phyloP scores from a whole-genome alignment of 176 grass and related monocot genomes.

The Oropetium thomaeum region DNA sequence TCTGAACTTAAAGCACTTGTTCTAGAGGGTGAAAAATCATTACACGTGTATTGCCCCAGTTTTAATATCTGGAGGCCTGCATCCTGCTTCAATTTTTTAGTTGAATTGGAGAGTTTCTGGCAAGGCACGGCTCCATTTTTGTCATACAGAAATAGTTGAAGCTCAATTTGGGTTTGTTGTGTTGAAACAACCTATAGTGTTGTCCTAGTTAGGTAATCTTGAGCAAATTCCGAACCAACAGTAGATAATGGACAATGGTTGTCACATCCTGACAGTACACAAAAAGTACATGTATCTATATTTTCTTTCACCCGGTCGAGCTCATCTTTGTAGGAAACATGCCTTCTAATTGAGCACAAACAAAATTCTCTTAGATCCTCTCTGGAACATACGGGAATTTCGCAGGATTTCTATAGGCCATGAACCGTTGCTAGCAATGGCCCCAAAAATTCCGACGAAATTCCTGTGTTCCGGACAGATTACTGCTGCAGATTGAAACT shows the following conservation, averaged over 20 bases:
- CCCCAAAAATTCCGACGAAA: constrained; percentile 14
- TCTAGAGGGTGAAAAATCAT: background rate
- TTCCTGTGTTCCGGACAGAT: background rate
- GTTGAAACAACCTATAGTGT: background rate
- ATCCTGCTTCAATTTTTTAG: no score
- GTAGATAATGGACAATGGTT: no score
- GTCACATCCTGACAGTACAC: background rate
- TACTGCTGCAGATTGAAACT: constrained; percentile 19
- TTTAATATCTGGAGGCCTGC: background rate
- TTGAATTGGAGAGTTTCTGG: no score
- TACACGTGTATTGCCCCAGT: background rate
- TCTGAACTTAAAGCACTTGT: no score
- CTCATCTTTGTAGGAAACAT: background rate
- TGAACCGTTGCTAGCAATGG: background rate
- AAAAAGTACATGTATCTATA: background rate
- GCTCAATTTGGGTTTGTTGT: no score
- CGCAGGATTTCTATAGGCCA: constrained; percentile 4
- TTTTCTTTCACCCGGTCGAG: background rate
- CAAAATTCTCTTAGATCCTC: background rate
- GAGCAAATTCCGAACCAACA: background rate
- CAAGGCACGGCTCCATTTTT: no score
- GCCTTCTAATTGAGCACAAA: background rate
- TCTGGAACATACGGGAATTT: constrained; percentile 15
- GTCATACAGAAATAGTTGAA: no score
- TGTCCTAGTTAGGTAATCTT: background rate